Percentiles rank a stretch among this genome's conserved stretches.
phyloP scores from a whole-genome alignment of 495 filamentous ascomycete species.

The Aspergillus indologenus region DNA sequence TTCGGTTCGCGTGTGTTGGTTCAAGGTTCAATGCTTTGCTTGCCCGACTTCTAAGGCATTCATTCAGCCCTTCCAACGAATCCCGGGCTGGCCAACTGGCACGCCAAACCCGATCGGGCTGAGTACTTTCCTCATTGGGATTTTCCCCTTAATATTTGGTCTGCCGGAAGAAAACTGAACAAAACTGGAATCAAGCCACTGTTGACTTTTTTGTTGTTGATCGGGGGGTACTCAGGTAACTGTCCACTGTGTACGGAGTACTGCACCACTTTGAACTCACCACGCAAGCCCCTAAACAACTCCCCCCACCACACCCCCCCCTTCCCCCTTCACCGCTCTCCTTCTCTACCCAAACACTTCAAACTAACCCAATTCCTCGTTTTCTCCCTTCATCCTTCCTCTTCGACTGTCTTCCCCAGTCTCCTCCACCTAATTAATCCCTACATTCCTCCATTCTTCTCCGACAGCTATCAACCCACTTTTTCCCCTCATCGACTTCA shows the following conservation, averaged over 20 bases:
- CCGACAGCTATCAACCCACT: slow-evolving; percentile 8
- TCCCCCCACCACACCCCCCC: slow-evolving; percentile 21
- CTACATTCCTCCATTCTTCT: slow-evolving; percentile 22
- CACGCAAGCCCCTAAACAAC: too few relatives aligned
- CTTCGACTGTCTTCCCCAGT: slow-evolving; percentile 22
- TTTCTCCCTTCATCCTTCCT: slow-evolving; percentile 22
- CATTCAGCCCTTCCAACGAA: background rate
- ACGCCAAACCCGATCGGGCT: background rate
- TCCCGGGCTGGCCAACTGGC: background rate
- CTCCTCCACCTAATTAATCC: slow-evolving; percentile 19
- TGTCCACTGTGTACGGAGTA: too few relatives aligned
- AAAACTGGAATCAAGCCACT: background rate
- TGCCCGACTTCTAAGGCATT: background rate
- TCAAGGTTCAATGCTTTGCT: background rate
- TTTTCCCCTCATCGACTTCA: slow-evolving; percentile 36
- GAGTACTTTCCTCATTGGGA: background rate
- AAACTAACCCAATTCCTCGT: slow-evolving; percentile 16
- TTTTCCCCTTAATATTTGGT: too few relatives aligned
- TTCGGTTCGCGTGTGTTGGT: slow-evolving; percentile 12
- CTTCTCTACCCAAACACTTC: slow-evolving; percentile 27
- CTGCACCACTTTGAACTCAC: too few relatives aligned
- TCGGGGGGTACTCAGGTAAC: background rate
- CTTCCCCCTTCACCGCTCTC: slow-evolving; percentile 26
- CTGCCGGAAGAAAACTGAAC: too few relatives aligned
- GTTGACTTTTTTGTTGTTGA: background rate